These are phyloP conservation scores for Calonectria fujianensis DNA, from an alignment of 2,329 filamentous ascomycete genomes.

Conservation along the genomic window DNA sequence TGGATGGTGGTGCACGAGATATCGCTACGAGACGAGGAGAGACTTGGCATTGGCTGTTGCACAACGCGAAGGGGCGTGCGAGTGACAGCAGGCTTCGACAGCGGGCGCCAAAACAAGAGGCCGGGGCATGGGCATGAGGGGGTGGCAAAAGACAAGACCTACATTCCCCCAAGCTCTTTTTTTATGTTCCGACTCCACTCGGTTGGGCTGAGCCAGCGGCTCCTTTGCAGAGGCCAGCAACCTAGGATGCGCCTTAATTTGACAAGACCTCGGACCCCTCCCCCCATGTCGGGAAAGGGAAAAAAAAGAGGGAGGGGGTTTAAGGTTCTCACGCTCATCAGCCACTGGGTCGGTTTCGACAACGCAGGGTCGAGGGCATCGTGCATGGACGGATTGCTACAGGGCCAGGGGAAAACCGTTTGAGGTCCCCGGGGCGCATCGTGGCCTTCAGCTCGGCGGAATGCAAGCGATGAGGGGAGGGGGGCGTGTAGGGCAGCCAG, in stretches of 20 bases:
- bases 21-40: neutral
- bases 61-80: neutral
- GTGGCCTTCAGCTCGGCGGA: slow-evolving; percentile 14
- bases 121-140: neutral
- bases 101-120: neutral
- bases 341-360: slow-evolving; percentile 48
- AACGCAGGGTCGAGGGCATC: slow-evolving; percentile 8
- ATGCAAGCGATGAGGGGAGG: neutral
- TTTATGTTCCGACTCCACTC: neutral
- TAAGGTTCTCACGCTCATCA: slow-evolving; percentile 58
- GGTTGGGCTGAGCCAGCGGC: slow-evolving; percentile 8
- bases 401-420: slow-evolving; percentile 29
- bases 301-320: slow-evolving; percentile 44
- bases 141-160: neutral
- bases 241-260: slow-evolving; percentile 14
- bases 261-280: slow-evolving; percentile 7
- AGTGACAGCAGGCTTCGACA: slow-evolving; percentile 12
- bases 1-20: slow-evolving; percentile 17
- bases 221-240: neutral
- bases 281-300: neutral
- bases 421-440: slow-evolving; percentile 12
- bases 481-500: slow-evolving; percentile 3
- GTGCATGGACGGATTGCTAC: slow-evolving; percentile 26
- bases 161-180: neutral
- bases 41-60: slow-evolving; percentile 33